Conservation (phyloP, 306 rosid genomes). For the Potentilla sterilis region DNA sequence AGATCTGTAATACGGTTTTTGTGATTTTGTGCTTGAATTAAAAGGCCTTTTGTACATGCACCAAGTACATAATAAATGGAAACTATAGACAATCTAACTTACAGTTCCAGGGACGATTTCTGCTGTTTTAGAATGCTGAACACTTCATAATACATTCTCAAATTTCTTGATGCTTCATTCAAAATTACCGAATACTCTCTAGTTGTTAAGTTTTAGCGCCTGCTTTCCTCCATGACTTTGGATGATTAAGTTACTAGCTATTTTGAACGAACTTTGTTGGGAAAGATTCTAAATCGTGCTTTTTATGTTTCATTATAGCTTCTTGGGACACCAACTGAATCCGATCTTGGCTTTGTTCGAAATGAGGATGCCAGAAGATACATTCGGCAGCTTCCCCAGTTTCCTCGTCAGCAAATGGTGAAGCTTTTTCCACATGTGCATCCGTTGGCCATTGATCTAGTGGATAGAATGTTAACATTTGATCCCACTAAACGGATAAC, state of each 20-base stretch:
- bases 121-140: background rate
- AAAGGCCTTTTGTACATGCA: background rate
- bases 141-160: background rate
- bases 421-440: slow-evolving; percentile 79
- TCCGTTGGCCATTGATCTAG: slow-evolving; percentile 80
- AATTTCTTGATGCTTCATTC: background rate
- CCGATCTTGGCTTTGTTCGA: slow-evolving; percentile 76
- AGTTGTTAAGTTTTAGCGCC: background rate
- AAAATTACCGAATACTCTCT: background rate
- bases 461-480: slow-evolving; percentile 88
- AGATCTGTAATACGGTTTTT: background rate
- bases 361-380: slow-evolving; percentile 86
- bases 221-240: background rate
- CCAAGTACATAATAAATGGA: background rate
- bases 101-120: background rate
- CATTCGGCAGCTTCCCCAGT: slow-evolving; percentile 69
- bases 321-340: slow-evolving; percentile 95
- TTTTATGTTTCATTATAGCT: slow-evolving; percentile 48
- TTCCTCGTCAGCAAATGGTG: slow-evolving; percentile 76
- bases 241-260: background rate
- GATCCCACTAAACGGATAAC: slow-evolving; percentile 90
- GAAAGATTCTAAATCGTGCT: slow-evolving; percentile 31
- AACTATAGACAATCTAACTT: background rate
- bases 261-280: slow-evolving; percentile 18
- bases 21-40: background rate